phyloP scores from a whole-genome alignment of 257 asterid genomes.

The Cruciata laevipes region DNA sequence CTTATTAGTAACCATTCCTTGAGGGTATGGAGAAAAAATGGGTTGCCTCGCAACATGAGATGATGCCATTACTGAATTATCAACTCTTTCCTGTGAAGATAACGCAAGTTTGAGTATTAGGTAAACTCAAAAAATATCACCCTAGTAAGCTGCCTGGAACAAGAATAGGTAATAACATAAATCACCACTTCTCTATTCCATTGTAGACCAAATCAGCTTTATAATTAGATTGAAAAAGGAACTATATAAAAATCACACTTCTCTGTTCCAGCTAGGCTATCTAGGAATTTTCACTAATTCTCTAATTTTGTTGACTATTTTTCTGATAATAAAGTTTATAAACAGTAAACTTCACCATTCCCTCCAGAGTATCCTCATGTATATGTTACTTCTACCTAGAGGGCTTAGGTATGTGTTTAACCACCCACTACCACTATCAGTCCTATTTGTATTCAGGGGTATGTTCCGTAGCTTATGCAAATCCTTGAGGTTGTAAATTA shows the following conservation, averaged over 20 bases:
- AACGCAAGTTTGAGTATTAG: slow-evolving; percentile 19
- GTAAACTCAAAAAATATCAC: slow-evolving; percentile 5
- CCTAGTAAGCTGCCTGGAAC: slow-evolving; percentile 5
- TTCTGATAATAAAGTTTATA: too few species aligned
- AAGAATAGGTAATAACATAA: background rate
- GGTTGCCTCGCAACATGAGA: slow-evolving; percentile 47
- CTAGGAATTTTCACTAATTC: background rate
- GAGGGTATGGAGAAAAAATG: slow-evolving; percentile 38
- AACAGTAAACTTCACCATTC: background rate
- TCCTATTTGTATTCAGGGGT: background rate
- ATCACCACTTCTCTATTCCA: background rate
- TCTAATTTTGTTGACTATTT: background rate
- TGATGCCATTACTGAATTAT: slow-evolving; percentile 44
- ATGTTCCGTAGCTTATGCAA: background rate
- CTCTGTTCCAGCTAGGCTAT: background rate
- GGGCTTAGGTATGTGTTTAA: too few species aligned
- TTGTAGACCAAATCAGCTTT: background rate
- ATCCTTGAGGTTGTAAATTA: background rate
- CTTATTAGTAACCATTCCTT: slow-evolving; percentile 40
- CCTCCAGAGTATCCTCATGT: background rate
- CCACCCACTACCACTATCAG: too few species aligned
- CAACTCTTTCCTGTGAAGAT: slow-evolving; percentile 56
- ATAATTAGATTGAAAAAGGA: background rate
- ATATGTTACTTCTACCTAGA: too few species aligned
- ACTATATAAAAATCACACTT: too few species aligned